Base-by-base conservation (phyloP, 495 filamentous ascomycete species). In the Aspergillus indologenus region DNA sequence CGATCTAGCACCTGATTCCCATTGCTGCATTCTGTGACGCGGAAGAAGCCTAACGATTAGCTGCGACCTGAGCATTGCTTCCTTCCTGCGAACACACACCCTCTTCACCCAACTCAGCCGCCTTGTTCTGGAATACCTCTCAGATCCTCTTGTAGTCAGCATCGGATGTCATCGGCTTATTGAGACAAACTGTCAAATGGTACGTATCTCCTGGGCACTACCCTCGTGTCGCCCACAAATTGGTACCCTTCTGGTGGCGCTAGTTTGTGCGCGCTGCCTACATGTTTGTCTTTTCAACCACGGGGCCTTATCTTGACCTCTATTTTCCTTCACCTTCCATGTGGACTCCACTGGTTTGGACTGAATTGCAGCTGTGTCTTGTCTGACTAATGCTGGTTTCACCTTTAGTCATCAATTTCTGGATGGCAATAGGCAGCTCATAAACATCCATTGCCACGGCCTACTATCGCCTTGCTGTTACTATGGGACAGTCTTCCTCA, bases 401-500 rank as follows among this genome's bases (percentile, higher is more conserved):
- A 45, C 54, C 31, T 61, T 65, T 63, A 63, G 63, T 60, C 61
- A 65, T 61, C 52, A 29, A 53, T 49, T 45, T 59, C 56, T 61
- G 59, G 59, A 73, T 77, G 70, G 71, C 71, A 68, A 64, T 73
- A 66, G 61, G 62, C 61, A 60, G 60, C 51, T 61, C 64, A 45
- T 72, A 67, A 67, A 57, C 54, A 52, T 55, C 56, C 57, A 59
- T 54, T 40, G 54, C 60, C 56, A 65, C 50, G 47, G 59, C 50
- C 56, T 47, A 34, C 51, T 61, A 12, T 55, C 49, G 18, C 29
- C 45, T 65, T 44, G 47, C 52, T 70, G 66, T 65, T 78, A 77
- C 72, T 78, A 79, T 79, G 77, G 77, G 77, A 75, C 77, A 78
- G 64, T 71, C 73, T 62, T 76, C 74, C 26, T 79, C 77, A 49